Evolutionary conservation across 257 asterid genomes (phyloP).

Genomic region (Capsicum baccatum): DNA sequence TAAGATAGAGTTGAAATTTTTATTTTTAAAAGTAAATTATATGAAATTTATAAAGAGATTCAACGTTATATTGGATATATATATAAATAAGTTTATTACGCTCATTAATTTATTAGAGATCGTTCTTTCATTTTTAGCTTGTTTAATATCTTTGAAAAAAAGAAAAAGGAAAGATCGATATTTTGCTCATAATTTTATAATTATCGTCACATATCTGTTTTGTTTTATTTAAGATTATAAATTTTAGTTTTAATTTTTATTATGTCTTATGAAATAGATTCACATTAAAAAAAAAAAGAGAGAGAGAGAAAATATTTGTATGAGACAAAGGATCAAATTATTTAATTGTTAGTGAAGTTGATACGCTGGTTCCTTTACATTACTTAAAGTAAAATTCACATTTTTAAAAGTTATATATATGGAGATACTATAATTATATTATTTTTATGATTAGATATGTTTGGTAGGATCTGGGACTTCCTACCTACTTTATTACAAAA

Average conservation of each 20-base stretch:
- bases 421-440: neutral
- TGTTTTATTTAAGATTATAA: neutral
- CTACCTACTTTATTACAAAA: neutral
- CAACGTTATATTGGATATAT: no score
- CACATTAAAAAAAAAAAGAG: neutral
- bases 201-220: neutral
- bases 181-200: no score
- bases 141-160: no score
- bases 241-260: neutral
- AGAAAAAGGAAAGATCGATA: no score
- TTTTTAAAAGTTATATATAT: no score
- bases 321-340: neutral
- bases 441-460: neutral
- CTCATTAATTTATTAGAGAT: no score
- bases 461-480: conserved; percentile 20
- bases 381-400: conserved; percentile 19
- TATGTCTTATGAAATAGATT: neutral
- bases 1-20: no score
- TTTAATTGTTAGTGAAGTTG: neutral
- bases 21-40: no score
- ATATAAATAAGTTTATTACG: no score
- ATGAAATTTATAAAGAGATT: no score
- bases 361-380: neutral
- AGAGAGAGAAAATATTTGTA: neutral
- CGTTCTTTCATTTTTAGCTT: no score